These are phyloP conservation scores for Trapa incisa DNA, from an alignment of 345 rosid genomes.

Conservation along the genomic window DNA sequence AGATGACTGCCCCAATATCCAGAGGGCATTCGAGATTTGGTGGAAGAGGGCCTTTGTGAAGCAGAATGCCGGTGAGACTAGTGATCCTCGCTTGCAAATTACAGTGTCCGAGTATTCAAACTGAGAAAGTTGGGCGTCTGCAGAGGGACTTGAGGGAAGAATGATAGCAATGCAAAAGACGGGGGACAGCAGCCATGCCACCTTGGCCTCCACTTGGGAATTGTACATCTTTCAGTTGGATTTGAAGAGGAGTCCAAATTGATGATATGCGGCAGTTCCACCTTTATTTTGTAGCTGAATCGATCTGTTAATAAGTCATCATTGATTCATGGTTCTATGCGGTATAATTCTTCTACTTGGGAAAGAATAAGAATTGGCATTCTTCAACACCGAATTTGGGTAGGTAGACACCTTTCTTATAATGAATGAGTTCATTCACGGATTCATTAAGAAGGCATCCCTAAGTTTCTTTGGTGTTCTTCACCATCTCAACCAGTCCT, in stretches of 20 bases:
- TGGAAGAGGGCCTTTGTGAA: slow-evolving; percentile 83
- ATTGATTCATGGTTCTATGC: background rate
- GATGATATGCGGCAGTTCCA: background rate
- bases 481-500: too few species aligned
- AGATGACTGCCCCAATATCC: slow-evolving; percentile 77
- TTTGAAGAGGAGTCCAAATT: too few species aligned
- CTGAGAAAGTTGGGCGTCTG: slow-evolving; percentile 7
- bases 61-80: slow-evolving; percentile 32
- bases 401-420: too few species aligned
- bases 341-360: too few species aligned
- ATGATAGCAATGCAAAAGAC: background rate
- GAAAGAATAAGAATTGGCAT: too few species aligned
- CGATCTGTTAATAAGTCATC: background rate
- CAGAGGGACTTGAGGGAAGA: background rate
- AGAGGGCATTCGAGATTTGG: slow-evolving; percentile 88
- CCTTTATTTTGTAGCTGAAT: background rate
- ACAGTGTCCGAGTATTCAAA: slow-evolving; percentile 46
- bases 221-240: too few species aligned
- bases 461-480: too few species aligned
- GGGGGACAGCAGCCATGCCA: background rate
- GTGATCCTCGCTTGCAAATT: slow-evolving; percentile 52
- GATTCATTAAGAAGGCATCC: too few species aligned
- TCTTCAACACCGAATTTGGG: too few species aligned
- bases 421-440: background rate
- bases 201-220: background rate